Evolutionary conservation across 1,139 yeast species (phyloP), one percentile per base, ranked within the genome.

Genomic region (Sugiyamaella pinicola): DNA sequence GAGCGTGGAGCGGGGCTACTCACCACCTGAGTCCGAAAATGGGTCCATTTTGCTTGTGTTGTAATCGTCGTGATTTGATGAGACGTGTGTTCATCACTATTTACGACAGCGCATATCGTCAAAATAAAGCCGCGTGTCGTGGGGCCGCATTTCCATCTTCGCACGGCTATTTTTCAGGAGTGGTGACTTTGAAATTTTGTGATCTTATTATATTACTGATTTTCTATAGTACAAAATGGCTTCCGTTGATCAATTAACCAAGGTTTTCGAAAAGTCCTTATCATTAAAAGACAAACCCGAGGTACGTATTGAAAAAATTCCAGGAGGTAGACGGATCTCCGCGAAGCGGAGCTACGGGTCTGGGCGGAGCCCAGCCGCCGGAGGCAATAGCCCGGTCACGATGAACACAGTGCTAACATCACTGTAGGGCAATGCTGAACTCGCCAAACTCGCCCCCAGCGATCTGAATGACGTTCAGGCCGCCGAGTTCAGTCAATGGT

Each of bases 401-500:
- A 8, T 29, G 38, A 42, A 29, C 49, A 53, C 24, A 43, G 17
- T n/a, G n/a, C n/a, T n/a, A n/a, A n/a, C n/a, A n/a, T n/a, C n/a
- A n/a, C n/a, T n/a, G n/a, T 18, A 54, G 54, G 55, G 58, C 45
- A 66, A 67, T 47, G 60, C 61, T 15, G 49, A 57, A 2, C 54
- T 65, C 18, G 54, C 56, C 31, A 48, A 60, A 33, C 52, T 63
- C 19, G 54, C 58, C 24, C 47, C 56, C 37, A 61, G 67, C 12
- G 56, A 59, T 21, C 65, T 68, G 41, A 53, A 62, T 19, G 67
- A 66, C 31, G 58, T 68, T 46, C 83, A 81, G 73, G 75, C 78
- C 62, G 96, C 96, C n/a, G 78, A 85, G 61, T 78, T 81, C 59
- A 79, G 88, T 40, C 97, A 91, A 74, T 88, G 93, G 85, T 77